Evolutionary conservation across 225 moss, liverwort and hornwort genomes (phyloP).

Genomic region (Polytrichum formosum): DNA sequence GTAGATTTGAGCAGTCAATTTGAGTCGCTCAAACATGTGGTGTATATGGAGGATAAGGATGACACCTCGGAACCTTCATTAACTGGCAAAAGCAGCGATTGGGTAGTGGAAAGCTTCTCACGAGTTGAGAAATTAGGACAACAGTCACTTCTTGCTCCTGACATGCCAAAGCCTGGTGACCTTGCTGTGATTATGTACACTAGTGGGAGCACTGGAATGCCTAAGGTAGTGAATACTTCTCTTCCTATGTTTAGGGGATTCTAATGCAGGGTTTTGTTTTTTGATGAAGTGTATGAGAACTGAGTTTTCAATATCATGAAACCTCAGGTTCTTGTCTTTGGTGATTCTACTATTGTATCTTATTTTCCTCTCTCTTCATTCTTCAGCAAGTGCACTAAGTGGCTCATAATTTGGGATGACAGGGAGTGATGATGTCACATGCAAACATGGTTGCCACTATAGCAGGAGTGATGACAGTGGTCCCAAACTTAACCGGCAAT

Average conservation of each 20-base stretch:
- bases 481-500: conserved; percentile 52
- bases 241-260: no score
- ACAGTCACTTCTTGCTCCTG: conserved; percentile 53
- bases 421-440: conserved; percentile 99
- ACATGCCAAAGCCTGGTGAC: conserved; percentile 62
- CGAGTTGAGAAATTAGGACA: conserved; percentile 71
- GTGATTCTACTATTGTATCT: not conserved
- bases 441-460: conserved; percentile 77
- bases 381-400: not conserved
- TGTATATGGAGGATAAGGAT: conserved; percentile 77
- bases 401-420: conserved; percentile 3
- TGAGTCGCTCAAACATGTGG: conserved; percentile 57
- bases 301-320: not conserved
- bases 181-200: conserved; percentile 98
- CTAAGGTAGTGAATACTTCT: conserved; percentile 53
- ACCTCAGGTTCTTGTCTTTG: not conserved
- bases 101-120: conserved; percentile 57
- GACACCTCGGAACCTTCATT: conserved; percentile 47
- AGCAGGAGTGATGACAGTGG: conserved; percentile 62
- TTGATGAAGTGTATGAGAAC: not conserved
- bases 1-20: conserved; percentile 56
- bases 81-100: conserved; percentile 36
- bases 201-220: conserved; percentile 95
- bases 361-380: not conserved
- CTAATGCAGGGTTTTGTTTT: no score